Conservation (phyloP, 2,329 filamentous ascomycete genomes). For the Trichoderma sp. region DNA sequence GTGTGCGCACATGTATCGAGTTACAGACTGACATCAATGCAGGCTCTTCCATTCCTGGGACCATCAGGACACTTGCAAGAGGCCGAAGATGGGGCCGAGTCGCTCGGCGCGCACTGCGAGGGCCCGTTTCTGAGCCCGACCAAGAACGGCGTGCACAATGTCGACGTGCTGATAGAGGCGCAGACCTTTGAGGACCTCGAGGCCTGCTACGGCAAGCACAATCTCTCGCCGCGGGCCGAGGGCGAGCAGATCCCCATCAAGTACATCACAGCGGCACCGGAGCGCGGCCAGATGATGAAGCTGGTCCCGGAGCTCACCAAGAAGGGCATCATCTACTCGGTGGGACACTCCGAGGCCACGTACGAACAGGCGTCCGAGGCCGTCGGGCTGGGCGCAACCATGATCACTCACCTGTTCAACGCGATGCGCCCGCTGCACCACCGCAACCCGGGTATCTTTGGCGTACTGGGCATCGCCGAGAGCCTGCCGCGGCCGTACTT, state of each 20-base stretch:
- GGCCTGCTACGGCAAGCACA: constrained; percentile 70
- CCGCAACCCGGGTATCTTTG: constrained; percentile 88
- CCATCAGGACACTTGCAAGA: constrained; percentile 65
- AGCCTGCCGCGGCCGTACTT: constrained; percentile 69
- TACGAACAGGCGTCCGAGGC: constrained; percentile 78
- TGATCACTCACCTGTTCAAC: constrained; percentile 94
- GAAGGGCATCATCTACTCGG: constrained; percentile 72
- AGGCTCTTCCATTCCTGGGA: constrained; percentile 74
- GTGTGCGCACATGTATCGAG: not conserved
- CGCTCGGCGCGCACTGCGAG: constrained; percentile 86
- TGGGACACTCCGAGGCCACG: constrained; percentile 84
- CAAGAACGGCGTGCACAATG: constrained; percentile 85
- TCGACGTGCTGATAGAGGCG: constrained; percentile 67
- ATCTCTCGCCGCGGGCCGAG: constrained; percentile 52
- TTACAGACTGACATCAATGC: constrained; percentile 10
- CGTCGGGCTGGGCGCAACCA: constrained; percentile 73
- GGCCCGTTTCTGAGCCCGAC: constrained; percentile 82
- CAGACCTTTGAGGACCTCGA: constrained; percentile 66
- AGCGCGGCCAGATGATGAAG: constrained; percentile 68
- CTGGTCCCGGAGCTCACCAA: constrained; percentile 67
- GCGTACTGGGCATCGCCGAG: constrained; percentile 71
- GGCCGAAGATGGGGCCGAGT: constrained; percentile 74
- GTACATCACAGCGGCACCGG: constrained; percentile 85
- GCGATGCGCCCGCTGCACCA: constrained; percentile 90
- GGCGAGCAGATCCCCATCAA: constrained; percentile 57